Conservation (phyloP, 2,329 filamentous ascomycete species). For the Phaeosphaeria sp. region DNA sequence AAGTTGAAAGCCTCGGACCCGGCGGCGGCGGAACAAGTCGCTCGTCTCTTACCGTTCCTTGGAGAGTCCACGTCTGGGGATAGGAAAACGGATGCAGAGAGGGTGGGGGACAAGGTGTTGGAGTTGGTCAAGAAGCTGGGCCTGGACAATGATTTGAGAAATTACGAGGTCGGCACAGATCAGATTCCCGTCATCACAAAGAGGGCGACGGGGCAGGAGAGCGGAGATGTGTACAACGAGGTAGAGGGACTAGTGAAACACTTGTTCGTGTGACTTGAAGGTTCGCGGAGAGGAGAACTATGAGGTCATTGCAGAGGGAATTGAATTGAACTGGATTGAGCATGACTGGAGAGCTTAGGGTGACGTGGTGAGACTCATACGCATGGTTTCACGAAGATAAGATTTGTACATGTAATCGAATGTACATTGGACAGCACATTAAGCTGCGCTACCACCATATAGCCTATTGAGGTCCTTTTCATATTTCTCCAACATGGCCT, state of each 20-base stretch:
- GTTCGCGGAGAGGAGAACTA: not conserved
- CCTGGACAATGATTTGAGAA: slow-evolving; percentile 54
- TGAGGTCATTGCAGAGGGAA: slow-evolving; percentile 29
- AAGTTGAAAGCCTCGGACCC: slow-evolving; percentile 58
- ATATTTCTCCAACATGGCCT: slow-evolving; percentile 51
- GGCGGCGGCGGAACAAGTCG: slow-evolving; percentile 55
- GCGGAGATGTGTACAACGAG: slow-evolving; percentile 51
- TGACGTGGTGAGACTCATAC: too few relatives aligned
- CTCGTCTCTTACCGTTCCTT: slow-evolving; percentile 54
- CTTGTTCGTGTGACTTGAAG: slow-evolving; percentile 40
- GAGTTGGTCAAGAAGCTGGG: slow-evolving; percentile 53
- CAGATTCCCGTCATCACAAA: slow-evolving; percentile 53
- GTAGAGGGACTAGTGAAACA: slow-evolving; percentile 53
- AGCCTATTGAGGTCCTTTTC: slow-evolving; percentile 13
- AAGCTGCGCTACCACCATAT: slow-evolving; percentile 1
- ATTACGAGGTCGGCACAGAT: slow-evolving; percentile 53
- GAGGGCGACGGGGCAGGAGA: slow-evolving; percentile 53
- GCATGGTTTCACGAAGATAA: too few relatives aligned
- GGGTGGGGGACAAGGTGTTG: slow-evolving; percentile 54
- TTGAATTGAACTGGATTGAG: too few relatives aligned
- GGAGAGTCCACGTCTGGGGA: slow-evolving; percentile 50
- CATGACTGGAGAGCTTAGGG: too few relatives aligned
- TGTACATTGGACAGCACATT: too few relatives aligned
- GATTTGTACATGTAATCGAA: too few relatives aligned
- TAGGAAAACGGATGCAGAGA: slow-evolving; percentile 51